Evolutionary conservation across 2,329 filamentous ascomycete genomes (phyloP), one percentile per base, ranked within the genome.

Genomic region (Epicoccum nigrum): DNA sequence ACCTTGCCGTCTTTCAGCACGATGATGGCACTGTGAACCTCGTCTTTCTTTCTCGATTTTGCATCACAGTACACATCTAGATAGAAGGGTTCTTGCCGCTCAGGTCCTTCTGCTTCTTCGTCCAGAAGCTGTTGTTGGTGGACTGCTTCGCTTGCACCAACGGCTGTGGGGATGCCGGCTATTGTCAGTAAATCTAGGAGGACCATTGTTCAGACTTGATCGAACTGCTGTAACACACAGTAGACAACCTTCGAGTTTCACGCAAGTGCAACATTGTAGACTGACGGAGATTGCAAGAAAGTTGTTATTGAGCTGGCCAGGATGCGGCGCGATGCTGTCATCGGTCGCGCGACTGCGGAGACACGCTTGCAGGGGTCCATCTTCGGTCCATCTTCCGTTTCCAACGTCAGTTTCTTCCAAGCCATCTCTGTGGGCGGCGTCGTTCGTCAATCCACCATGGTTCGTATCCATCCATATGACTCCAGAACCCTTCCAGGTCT

Each of bases 91-190:
- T 76, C 71, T 68, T 79, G 78, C 15, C 77, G 78, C 17, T 74
- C 73, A 44, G 78, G 73, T 23, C 76, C 75, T 34, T 76, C 73
- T 21, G 76, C 75, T 64, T 80, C 77, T 53, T 76, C 75, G 54
- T 80, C 78, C 27, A 77, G 70, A 27, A 78, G 70, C 48, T 75
- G 70, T 50, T 80, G 77, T 53, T 80, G 74, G 20, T 74, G 72
- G 13, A 81, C 76, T 41, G 77, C 79, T 72, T 81, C 77, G 31
- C 76, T 76, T 20, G 80, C 76, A 60, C 79, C 79, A 9, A 79
- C 76, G 8, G 75, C 72, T 33, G 77, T 76, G 16, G 77, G 76
- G 32, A 81, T 75, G 16, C 71, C 78, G 30, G 73, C 72, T 44
- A 78, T 54, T 11, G 66, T 63, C 3, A 73, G 55, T 9, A 71